Conservation (phyloP, 139 green algal species). For the Chlamydomonas schloesseri region DNA sequence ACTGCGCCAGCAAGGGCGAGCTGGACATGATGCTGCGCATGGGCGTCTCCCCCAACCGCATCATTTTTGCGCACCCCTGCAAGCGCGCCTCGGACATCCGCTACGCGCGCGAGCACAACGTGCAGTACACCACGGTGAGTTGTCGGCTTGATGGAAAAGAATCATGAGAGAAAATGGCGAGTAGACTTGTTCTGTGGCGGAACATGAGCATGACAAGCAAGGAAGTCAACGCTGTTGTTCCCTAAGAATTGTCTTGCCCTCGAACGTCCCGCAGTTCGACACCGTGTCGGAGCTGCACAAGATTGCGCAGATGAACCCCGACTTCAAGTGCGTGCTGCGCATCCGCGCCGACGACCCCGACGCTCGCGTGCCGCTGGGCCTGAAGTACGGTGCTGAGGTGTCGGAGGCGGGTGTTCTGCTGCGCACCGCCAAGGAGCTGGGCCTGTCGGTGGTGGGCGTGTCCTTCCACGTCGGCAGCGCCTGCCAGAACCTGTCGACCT, state of each 20-base stretch:
- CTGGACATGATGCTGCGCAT: conserved; percentile 83
- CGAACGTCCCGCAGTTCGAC: conserved; percentile 81
- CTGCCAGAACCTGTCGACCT: conserved; percentile 85
- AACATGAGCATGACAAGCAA: too few species aligned
- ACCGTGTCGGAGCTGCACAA: conserved; percentile 93
- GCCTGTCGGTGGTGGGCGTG: conserved; percentile 87
- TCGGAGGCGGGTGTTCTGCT: conserved; percentile 74
- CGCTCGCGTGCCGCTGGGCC: conserved; percentile 79
- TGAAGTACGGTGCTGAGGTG: conserved; percentile 89
- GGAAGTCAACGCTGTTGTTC: too few species aligned
- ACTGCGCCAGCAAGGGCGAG: conserved; percentile 93
- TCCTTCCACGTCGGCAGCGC: conserved; percentile 97
- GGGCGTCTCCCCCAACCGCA: conserved; percentile 81
- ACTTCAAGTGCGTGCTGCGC: conserved; percentile 86
- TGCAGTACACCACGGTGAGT: conserved; percentile 82
- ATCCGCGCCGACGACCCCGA: conserved; percentile 89
- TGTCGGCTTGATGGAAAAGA: too few species aligned
- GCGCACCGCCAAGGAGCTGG: conserved; percentile 63
- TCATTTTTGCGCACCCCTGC: conserved; percentile 96
- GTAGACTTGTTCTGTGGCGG: too few species aligned
- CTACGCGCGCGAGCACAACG: conserved; percentile 62
- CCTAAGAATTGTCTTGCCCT: background rate
- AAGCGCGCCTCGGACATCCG: conserved; percentile 91
- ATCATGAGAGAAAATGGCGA: background rate
- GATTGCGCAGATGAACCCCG: conserved; percentile 78